Evolutionary conservation across 208 protist genomes (phyloP), one percentile per base, ranked within the genome.

Genomic region (Trypanosoma cruzi): DNA sequence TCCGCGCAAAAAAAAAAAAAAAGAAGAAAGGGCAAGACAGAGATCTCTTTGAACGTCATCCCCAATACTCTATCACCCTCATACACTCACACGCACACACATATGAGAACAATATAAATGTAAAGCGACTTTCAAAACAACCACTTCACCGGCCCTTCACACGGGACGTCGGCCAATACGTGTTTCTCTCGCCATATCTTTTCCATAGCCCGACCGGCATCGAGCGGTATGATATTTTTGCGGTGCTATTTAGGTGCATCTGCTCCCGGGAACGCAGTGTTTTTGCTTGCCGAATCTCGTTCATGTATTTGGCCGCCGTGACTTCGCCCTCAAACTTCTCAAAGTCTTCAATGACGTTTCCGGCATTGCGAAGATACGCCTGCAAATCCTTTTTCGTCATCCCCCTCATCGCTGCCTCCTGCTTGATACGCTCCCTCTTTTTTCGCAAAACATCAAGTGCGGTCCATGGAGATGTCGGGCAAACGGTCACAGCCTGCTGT

Each of bases 191-290:
- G 0, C 89, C 89, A 73, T 96, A 96, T 20, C 72, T 77, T 77
- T 96, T 96, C 86, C 82, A 94, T 75, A 96, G 68, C 0, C 92
- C 92, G 1, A 85, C 79, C 14, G 92, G 92, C 89, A 95, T 94
- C 4, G 92, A 93, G 53, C 87, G 83, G 74, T 93, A 96, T 72
- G 90, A 92, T 64, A 96, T 94, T 63, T 92, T 92, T 31, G 86
- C 85, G 0, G 88, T 93, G 20, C 86, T 89, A 78, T 95, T 94
- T 29, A 95, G 74, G 67, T 96, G 89, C 92, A 96, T 95, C 77
- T 96, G 87, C 68, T 88, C 60, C 80, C 88, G 86, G 46, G 87
- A 92, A 28, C 92, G 92, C 57, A 91, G 61, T 52, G 92, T 96
- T 55, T 73, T 72, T 7, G 89, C 72, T 59, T 88, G 84, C 24